Evolutionary conservation across 2,329 filamentous ascomycete genomes (phyloP).

Genomic region (Amesomyces nigricolor): DNA sequence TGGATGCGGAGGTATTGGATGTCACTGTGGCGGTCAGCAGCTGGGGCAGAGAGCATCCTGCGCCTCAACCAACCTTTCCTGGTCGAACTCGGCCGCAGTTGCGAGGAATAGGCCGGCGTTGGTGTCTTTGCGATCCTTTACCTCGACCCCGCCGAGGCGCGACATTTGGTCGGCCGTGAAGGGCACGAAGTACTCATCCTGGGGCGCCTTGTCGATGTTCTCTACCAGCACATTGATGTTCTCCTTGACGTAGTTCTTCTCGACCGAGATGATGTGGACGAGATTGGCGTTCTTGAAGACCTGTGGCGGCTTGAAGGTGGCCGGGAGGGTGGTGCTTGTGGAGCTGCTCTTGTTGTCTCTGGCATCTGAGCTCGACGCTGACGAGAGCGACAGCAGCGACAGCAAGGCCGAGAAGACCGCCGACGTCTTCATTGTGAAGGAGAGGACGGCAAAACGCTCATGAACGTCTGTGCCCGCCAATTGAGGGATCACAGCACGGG

Average conservation of each 20-base stretch:
- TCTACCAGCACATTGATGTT: constrained; percentile 90
- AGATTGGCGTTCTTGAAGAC: constrained; percentile 93
- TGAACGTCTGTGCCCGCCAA: constrained; percentile 26
- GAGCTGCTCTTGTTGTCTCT: constrained; percentile 36
- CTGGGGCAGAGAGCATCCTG: constrained; percentile 22
- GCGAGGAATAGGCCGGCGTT: constrained; percentile 62
- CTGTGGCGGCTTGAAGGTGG: constrained; percentile 75
- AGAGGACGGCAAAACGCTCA: constrained; percentile 24
- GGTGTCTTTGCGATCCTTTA: constrained; percentile 81
- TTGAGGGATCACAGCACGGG: constrained; percentile 10
- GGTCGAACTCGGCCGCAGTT: constrained; percentile 60
- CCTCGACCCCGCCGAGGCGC: constrained; percentile 79
- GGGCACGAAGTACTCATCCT: constrained; percentile 86
- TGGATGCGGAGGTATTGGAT: constrained; percentile 79
- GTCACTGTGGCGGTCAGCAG: constrained; percentile 44
- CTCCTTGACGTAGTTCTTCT: constrained; percentile 88
- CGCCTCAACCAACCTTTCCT: constrained; percentile 45
- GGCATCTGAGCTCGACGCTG: constrained; percentile 29
- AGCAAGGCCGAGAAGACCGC: constrained; percentile 53
- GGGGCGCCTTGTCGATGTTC: constrained; percentile 72
- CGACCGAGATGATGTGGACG: constrained; percentile 81
- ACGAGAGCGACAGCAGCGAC: constrained; percentile 48
- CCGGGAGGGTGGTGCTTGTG: constrained; percentile 51
- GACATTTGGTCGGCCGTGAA: constrained; percentile 73
- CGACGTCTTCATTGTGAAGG: constrained; percentile 42